A percentile compares a stretch with the other conserved stretches of the same genome.
Conservation (phyloP, 2,329 filamentous ascomycete genomes). For the Parastagonospora avenae region DNA sequence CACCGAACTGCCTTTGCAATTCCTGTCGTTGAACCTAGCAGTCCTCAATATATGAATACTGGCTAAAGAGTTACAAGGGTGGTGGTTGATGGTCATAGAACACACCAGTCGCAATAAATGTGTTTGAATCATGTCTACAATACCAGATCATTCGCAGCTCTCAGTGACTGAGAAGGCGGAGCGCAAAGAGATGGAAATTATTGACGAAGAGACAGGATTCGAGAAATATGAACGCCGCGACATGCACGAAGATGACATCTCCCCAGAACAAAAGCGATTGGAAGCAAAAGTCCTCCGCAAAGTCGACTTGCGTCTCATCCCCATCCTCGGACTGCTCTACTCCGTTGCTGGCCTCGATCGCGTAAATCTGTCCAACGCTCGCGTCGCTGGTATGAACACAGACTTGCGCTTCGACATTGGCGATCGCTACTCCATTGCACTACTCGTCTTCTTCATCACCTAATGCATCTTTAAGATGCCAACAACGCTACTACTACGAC, state of each 20-base stretch:
- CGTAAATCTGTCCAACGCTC: constrained; percentile 40
- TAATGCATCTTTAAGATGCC: constrained; percentile 60
- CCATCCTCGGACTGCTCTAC: constrained; percentile 44
- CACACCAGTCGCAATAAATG: no score
- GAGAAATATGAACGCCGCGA: background rate
- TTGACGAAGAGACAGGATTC: constrained; percentile 8
- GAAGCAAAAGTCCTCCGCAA: constrained; percentile 22
- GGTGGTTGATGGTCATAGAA: no score
- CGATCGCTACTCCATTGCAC: constrained; percentile 52
- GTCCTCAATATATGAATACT: no score
- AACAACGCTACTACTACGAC: constrained; percentile 55
- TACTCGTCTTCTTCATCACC: constrained; percentile 59
- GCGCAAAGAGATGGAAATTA: constrained; percentile 1
- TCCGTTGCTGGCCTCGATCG: constrained; percentile 42
- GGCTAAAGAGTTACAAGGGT: no score
- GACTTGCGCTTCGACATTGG: constrained; percentile 51
- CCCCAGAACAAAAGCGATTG: constrained; percentile 5
- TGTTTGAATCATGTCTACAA: background rate
- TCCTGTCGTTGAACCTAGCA: no score
- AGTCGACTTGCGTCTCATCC: constrained; percentile 43
- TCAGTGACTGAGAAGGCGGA: background rate
- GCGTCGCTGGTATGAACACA: constrained; percentile 53
- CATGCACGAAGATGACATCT: constrained; percentile 5
- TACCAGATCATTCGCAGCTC: background rate
- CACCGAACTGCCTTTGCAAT: no score